These are phyloP conservation scores for Kluyveromyces sp. DNA, from an alignment of 1,139 yeast species.

Conservation along the genomic window DNA sequence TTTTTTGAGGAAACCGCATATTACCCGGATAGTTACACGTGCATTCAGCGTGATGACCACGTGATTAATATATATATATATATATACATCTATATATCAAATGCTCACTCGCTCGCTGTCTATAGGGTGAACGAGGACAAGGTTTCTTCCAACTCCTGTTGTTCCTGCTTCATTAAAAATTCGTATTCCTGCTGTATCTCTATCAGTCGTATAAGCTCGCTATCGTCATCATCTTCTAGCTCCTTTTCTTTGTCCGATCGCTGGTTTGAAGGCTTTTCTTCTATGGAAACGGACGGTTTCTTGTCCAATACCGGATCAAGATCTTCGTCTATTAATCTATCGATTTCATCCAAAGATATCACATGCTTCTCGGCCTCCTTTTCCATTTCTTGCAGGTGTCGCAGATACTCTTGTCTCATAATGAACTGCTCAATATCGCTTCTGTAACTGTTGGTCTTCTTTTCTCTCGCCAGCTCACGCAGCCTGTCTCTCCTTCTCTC, in stretches of 20 bases:
- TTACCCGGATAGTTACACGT: too few relatives aligned
- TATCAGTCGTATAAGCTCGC: conserved; percentile 18
- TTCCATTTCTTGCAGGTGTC: conserved; percentile 13
- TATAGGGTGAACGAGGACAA: conserved; percentile 4
- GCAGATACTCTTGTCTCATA: conserved; percentile 16
- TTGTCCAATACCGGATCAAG: neutral
- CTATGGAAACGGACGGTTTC: neutral
- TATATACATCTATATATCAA: too few relatives aligned
- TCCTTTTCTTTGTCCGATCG: neutral
- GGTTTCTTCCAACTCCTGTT: conserved; percentile 7
- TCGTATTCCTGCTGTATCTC: conserved; percentile 18
- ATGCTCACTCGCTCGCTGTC: neutral
- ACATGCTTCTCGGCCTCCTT: conserved; percentile 18
- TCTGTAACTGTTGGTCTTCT: conserved; percentile 12
- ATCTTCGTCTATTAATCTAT: conserved; percentile 13
- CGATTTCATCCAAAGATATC: conserved; percentile 16
- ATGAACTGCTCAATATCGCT: conserved; percentile 26
- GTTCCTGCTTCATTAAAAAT: conserved; percentile 6
- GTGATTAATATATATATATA: too few relatives aligned
- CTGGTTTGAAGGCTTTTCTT: neutral
- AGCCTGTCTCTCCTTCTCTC: conserved; percentile 5
- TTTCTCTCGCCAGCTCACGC: conserved; percentile 9
- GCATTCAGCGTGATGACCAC: too few relatives aligned
- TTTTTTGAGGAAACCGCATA: too few relatives aligned
- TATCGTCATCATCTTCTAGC: conserved; percentile 19